A percentile compares a stretch with the other conserved stretches of the same genome.
Conservation (phyloP, 2,329 filamentous ascomycete genomes). For the Aspergillus pseudoterreus region DNA sequence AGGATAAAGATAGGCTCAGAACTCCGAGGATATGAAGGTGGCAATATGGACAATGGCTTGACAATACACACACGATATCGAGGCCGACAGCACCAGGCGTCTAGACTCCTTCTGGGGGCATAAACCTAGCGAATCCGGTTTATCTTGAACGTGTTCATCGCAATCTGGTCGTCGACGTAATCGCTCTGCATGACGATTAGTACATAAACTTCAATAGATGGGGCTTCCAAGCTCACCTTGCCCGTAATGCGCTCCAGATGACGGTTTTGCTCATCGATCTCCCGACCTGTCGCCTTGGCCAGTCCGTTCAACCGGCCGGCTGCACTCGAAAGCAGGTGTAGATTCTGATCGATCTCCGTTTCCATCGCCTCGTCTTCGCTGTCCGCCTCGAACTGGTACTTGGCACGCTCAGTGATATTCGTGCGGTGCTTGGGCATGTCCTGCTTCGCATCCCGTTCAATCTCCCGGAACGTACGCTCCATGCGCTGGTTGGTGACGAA, state of each 20-base stretch:
- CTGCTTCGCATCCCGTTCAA: constrained; percentile 52
- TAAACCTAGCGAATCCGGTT: constrained; percentile 50
- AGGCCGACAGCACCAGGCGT: constrained; percentile 30
- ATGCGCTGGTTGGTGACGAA: constrained; percentile 53
- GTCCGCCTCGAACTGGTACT: constrained; percentile 77
- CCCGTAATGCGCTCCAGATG: constrained; percentile 71
- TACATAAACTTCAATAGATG: background rate
- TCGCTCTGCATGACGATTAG: constrained; percentile 61
- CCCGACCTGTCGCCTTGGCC: constrained; percentile 68
- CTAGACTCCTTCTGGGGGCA: constrained; percentile 4
- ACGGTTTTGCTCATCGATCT: constrained; percentile 73
- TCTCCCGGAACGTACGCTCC: constrained; percentile 63
- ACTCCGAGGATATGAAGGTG: constrained; percentile 21
- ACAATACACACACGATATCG: constrained; percentile 10
- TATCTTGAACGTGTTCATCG: constrained; percentile 70
- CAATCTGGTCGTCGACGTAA: constrained; percentile 74
- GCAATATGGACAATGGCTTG: constrained; percentile 11
- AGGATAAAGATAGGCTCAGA: constrained; percentile 5
- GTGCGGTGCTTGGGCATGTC: constrained; percentile 49
- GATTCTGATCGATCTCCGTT: constrained; percentile 65
- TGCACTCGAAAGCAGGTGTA: constrained; percentile 58
- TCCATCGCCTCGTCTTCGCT: constrained; percentile 67
- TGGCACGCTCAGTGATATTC: constrained; percentile 60
- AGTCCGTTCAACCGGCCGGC: constrained; percentile 69
- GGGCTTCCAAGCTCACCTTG: constrained; percentile 59